Evolutionary conservation across 352 stramenopile species (phyloP), one percentile per base, ranked within the genome.

Genomic region (Globisporangium solare): DNA sequence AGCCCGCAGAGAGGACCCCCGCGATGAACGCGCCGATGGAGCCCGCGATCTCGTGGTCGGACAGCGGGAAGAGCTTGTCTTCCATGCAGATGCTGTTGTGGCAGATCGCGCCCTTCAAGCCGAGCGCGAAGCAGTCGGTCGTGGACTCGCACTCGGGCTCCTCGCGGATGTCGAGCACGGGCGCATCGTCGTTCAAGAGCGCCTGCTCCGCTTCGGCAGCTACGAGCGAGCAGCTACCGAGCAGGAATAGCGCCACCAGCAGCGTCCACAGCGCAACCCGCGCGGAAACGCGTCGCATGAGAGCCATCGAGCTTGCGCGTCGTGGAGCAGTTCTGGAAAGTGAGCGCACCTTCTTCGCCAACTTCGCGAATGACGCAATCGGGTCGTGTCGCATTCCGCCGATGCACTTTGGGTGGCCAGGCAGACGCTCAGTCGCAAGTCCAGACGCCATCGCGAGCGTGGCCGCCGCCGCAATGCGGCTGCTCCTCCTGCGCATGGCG

Each of bases 21-120:
- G 75, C 73, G 10, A 88, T 32, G 54, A 92, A 89, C 13, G 79
- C 83, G 31, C 75, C 72, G 32, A 89, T 72, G 10, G 79, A 89
- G 39, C 83, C 83, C 20, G 55, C 46, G 49, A 92, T 71, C 49
- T 92, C 82, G 10, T 64, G 64, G 11, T 55, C 35, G 0, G 75
- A 75, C 40, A 92, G 62, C 35, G 82, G 79, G 51, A 89, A 92
- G 50, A 92, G 66, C 37, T 56, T 66, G 56, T 80, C 58, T 7
- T 83, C 63, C 12, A 76, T 60, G 55, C 82, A 92, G 11, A 79
- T 54, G 57, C 73, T 64, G 10, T 63, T 63, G 49, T 71, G 71
- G 51, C 82, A 92, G 2, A 80, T 72, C 35, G 52, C 64, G 56
- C 68, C 57, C 15, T 65, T 22, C 3, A 83, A 47, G 6, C 71